Evolutionary conservation across 768 basidiomycete species (phyloP), one percentile per base, ranked within the genome.

Genomic region (Omphalotus guepiniiformis): DNA sequence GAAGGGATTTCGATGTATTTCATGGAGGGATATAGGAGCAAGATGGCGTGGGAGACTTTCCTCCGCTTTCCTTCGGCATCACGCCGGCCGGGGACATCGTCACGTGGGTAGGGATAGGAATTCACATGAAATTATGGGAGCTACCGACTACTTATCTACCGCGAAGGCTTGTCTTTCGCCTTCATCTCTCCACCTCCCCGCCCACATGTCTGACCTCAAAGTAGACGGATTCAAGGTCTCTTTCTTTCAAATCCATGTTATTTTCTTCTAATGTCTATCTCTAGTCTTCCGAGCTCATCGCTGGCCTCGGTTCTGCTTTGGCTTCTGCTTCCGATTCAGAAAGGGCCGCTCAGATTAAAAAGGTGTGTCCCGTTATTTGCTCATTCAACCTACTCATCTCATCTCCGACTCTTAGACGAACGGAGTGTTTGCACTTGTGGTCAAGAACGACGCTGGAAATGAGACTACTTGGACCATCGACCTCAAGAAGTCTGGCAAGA

Each of bases 381-480:
- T n/a, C n/a, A n/a, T n/a, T 25, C 9, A 22, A 23, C 19, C 26
- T 25, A 13, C 18, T 44, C 8, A 16, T 23, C 38, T 34, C 2
- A n/a, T 43, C 38, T 38, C 48, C 23, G 16, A 29, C 15, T 4
- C 22, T 11, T 41, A 91, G 92, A 86, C 84, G 41, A 91, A 88
- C 57, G 92, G 88, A 52, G 80, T 94, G 60, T 93, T 96, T 63
- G 85, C 93, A 64, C 71, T 96, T 34, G 79, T 81, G 43, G 77
- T 95, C 55, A 80, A 82, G 63, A 91, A 93, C 60, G 74, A 66
- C 23, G 71, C 76, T 13, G 85, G 85, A 49, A 73, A 87, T 64
- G 81, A 81, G 52, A 86, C 71, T 16, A 75, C 75, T 37, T 96
- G 92, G 92, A 93, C 92, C 6, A 90, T 97, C 56, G 94, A 97